A percentile compares a stretch with the other conserved stretches of the same genome.
Evolutionary conservation across 306 rosid genomes (phyloP).

Genomic region (Cucurbita argyrosperma): DNA sequence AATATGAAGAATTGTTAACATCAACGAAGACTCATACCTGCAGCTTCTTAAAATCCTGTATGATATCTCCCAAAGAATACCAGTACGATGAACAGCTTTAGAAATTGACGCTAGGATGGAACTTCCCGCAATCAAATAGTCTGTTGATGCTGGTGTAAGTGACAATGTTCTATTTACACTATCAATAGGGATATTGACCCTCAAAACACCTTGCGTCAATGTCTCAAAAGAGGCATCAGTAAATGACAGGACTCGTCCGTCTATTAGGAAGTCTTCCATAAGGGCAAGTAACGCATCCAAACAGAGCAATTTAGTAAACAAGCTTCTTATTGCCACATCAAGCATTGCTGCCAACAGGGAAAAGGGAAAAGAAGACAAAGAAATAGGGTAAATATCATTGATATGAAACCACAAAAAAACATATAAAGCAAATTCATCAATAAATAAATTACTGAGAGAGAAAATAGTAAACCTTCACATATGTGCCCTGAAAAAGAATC

Average conservation of each 20-base stretch:
- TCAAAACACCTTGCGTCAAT: slow-evolving; percentile 7
- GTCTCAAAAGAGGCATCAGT: slow-evolving; percentile 9
- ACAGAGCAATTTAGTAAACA: slow-evolving; percentile 22
- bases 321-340: slow-evolving; percentile 26
- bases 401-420: slow-evolving; percentile 2
- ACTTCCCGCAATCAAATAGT: slow-evolving; percentile 64
- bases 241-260: slow-evolving; percentile 24
- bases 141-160: slow-evolving; percentile 33
- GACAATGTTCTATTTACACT: slow-evolving; percentile 14
- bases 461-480: slow-evolving; percentile 30
- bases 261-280: slow-evolving; percentile 46
- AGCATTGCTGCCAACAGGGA: slow-evolving; percentile 32
- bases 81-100: slow-evolving; percentile 31
- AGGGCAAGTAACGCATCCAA: slow-evolving; percentile 40
- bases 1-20: slow-evolving; percentile 50
- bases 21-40: slow-evolving; percentile 28
- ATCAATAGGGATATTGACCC: slow-evolving; percentile 18
- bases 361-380: background rate
- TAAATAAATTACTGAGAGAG: background rate
- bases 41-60: slow-evolving; percentile 36
- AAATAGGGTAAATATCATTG: slow-evolving; percentile 2
- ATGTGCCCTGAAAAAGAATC: slow-evolving; percentile 45
- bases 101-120: slow-evolving; percentile 56
- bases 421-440: background rate
- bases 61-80: slow-evolving; percentile 45